Evolutionary conservation across 768 basidiomycete species (phyloP).

Genomic region (Russula sp.): DNA sequence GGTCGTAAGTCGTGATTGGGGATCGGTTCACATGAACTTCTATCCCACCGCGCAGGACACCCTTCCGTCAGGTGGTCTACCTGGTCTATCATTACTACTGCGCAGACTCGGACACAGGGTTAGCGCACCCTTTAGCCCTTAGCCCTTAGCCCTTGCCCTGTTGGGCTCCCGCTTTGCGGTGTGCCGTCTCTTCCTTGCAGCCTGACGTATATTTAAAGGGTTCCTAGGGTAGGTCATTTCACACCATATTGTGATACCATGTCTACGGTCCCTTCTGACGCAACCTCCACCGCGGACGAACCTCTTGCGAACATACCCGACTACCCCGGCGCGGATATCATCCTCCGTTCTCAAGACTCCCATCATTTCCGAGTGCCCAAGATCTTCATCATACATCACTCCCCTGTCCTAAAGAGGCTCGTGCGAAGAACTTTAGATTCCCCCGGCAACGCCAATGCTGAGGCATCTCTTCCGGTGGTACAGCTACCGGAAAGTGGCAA

Average conservation of each 20-base stretch:
- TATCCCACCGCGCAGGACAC: too few species aligned
- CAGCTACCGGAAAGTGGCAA: background rate
- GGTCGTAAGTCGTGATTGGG: too few species aligned
- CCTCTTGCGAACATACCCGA: background rate
- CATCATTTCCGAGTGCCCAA: background rate
- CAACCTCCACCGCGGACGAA: background rate
- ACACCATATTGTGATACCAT: background rate
- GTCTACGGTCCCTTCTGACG: background rate
- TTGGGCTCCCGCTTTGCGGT: too few species aligned
- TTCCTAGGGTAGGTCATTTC: background rate
- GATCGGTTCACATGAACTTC: too few species aligned
- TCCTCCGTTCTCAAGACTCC: background rate
- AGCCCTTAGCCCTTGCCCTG: too few species aligned
- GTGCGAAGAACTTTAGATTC: background rate
- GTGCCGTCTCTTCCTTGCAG: background rate
- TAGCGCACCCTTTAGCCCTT: too few species aligned
- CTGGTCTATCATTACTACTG: too few species aligned
- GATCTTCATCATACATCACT: background rate
- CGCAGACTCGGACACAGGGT: too few species aligned
- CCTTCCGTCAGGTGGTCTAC: too few species aligned
- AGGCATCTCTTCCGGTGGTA: background rate
- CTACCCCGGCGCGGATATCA: slow-evolving; percentile 17
- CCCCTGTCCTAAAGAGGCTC: background rate
- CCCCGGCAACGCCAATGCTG: background rate
- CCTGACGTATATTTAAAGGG: background rate